phyloP scores from a whole-genome alignment of 164 flowering plant species.

The Aristolochia fimbriata region DNA sequence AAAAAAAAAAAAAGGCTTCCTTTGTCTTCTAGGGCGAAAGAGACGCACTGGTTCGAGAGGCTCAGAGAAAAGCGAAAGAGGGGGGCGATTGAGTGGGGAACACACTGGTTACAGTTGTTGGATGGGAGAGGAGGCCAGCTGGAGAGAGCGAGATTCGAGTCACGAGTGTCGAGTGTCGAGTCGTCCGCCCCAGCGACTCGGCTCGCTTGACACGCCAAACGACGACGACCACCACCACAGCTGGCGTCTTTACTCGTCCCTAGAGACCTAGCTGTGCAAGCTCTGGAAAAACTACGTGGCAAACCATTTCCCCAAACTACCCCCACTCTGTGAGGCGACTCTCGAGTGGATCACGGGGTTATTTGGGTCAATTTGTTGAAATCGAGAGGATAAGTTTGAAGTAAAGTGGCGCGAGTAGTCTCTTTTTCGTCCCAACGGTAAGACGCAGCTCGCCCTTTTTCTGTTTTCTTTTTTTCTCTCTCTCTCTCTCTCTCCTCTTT shows the following conservation, averaged over 20 bases:
- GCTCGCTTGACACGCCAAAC: background rate
- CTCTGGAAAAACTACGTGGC: background rate
- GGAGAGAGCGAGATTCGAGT: background rate
- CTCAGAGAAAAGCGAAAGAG: background rate
- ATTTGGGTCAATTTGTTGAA: background rate
- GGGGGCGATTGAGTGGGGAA: background rate
- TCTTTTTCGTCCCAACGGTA: too few relatives aligned
- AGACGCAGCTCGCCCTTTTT: too few relatives aligned
- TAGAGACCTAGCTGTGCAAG: background rate
- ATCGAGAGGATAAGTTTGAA: background rate
- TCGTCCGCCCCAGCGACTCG: background rate
- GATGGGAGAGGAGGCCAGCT: background rate
- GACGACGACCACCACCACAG: background rate
- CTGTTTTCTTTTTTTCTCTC: too few relatives aligned
- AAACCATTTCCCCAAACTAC: background rate
- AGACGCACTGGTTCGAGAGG: background rate
- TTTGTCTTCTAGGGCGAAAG: background rate
- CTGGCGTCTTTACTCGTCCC: background rate
- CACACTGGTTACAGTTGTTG: background rate
- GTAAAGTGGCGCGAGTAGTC: too few relatives aligned
- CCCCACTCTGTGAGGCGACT: background rate
- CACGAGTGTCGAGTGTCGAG: background rate
- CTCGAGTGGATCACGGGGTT: background rate
- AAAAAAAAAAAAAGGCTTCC: too few relatives aligned
- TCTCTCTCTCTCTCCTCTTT: too few relatives aligned